These are phyloP conservation scores for Yamadazyma sp. DNA, from an alignment of 1,139 yeast species.

Conservation along the genomic window DNA sequence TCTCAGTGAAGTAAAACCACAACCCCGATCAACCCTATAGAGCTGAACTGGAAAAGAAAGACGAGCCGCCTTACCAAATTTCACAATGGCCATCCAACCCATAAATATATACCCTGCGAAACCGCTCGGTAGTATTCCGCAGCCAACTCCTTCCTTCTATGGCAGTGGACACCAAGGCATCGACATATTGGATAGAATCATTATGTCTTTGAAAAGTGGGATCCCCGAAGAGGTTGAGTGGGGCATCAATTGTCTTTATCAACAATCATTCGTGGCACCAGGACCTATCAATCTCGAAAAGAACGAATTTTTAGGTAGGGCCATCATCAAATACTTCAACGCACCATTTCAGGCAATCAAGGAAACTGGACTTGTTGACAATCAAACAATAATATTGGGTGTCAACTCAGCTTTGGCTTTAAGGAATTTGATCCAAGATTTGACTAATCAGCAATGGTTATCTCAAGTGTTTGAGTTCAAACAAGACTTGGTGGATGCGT, in stretches of 20 bases:
- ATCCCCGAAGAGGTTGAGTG: conserved; percentile 62
- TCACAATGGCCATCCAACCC: conserved; percentile 5
- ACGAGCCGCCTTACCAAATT: not conserved
- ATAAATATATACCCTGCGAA: conserved; percentile 7
- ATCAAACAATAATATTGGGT: conserved; percentile 42
- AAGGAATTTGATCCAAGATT: conserved; percentile 80
- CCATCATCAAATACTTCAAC: conserved; percentile 46
- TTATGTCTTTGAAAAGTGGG: conserved; percentile 63
- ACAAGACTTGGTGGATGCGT: conserved; percentile 45
- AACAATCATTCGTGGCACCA: conserved; percentile 53
- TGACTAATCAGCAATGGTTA: conserved; percentile 76
- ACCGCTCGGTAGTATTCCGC: not conserved
- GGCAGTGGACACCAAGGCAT: conserved; percentile 58
- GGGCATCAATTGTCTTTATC: conserved; percentile 62
- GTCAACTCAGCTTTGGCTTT: conserved; percentile 69
- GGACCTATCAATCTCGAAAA: conserved; percentile 49
- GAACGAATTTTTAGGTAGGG: conserved; percentile 49
- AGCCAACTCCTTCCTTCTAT: conserved; percentile 4
- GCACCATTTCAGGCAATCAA: conserved; percentile 29
- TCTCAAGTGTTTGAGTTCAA: conserved; percentile 56
- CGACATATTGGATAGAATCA: conserved; percentile 57
- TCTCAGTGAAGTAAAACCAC: too few relatives aligned
- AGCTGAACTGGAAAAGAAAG: too few relatives aligned
- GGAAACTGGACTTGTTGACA: conserved; percentile 24
- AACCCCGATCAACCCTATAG: too few relatives aligned